Evolutionary conservation across 306 rosid species (phyloP).

Genomic region (Vicia villosa): DNA sequence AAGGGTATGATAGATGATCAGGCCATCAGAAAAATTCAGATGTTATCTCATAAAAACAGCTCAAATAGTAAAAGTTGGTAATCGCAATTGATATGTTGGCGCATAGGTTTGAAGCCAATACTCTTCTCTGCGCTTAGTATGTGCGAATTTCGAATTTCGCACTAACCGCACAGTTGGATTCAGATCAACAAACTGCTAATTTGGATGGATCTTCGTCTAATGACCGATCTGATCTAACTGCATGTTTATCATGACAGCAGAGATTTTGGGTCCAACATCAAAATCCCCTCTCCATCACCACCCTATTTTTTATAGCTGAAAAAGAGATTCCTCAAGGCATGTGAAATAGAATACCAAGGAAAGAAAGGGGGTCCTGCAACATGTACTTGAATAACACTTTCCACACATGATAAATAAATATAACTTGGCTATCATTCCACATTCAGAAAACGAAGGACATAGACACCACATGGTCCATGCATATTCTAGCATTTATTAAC

Average conservation of each 20-base stretch:
- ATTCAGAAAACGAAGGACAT: slow-evolving; percentile 39
- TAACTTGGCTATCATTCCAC: slow-evolving; percentile 53
- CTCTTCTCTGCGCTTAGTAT: not conserved
- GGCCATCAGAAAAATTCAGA: not conserved
- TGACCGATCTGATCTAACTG: not conserved
- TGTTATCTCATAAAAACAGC: not conserved
- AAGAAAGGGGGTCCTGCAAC: slow-evolving; percentile 43
- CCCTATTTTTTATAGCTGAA: not conserved
- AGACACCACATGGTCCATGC: slow-evolving; percentile 42
- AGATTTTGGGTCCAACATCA: not conserved
- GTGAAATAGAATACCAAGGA: slow-evolving; percentile 34
- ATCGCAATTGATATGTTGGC: not conserved
- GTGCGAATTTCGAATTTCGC: not conserved
- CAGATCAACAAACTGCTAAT: not conserved
- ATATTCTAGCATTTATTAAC: slow-evolving; percentile 80
- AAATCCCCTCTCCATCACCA: not conserved
- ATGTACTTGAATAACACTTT: slow-evolving; percentile 61
- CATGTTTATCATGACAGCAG: not conserved
- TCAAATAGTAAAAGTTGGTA: not conserved
- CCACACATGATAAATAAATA: slow-evolving; percentile 58
- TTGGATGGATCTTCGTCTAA: not conserved
- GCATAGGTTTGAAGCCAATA: not conserved
- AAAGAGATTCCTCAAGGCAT: slow-evolving; percentile 18
- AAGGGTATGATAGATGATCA: not conserved
- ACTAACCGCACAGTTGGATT: not conserved